Evolutionary conservation across 2,329 filamentous ascomycete species (phyloP).

Genomic region (Fusarium sambucinum): DNA sequence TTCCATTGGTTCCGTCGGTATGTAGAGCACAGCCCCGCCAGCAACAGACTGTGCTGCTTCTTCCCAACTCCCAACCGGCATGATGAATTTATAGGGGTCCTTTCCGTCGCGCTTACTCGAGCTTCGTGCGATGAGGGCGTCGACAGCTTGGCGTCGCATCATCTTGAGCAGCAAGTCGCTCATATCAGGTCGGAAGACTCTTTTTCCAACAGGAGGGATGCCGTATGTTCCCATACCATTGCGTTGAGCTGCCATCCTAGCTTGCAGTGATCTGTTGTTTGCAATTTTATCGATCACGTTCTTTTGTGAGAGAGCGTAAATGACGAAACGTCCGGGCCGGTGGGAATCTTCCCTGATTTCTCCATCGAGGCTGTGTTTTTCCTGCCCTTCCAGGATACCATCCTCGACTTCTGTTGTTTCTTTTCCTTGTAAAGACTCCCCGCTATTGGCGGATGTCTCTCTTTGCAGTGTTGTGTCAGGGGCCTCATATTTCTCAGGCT

Average conservation of each 20-base stretch:
- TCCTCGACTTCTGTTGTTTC: background rate
- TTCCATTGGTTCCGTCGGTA: slow-evolving; percentile 42
- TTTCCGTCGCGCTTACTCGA: slow-evolving; percentile 19
- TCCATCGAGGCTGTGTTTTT: background rate
- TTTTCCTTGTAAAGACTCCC: background rate
- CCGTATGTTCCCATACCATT: slow-evolving; percentile 46
- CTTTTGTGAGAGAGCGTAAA: slow-evolving; percentile 50
- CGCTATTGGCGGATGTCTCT: background rate
- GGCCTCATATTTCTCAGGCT: background rate
- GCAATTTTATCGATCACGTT: slow-evolving; percentile 47
- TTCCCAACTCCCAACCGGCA: slow-evolving; percentile 59
- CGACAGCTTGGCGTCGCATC: slow-evolving; percentile 61
- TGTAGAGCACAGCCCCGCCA: slow-evolving; percentile 62
- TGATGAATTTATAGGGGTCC: slow-evolving; percentile 54
- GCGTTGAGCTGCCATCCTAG: slow-evolving; percentile 39
- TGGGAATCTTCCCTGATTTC: background rate
- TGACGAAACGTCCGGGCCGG: slow-evolving; percentile 25
- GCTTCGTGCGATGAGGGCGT: slow-evolving; percentile 56
- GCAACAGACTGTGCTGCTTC: slow-evolving; percentile 55
- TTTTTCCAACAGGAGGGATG: background rate
- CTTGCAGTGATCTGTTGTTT: background rate
- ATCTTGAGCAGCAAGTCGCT: slow-evolving; percentile 62
- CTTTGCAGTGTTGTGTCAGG: background rate
- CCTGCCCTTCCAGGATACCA: background rate
- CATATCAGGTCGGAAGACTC: slow-evolving; percentile 65